Percentiles rank a stretch among this genome's conserved stretches.
Conservation (phyloP, 179 eudicot genomes). For the Patellifolia procumbens region DNA sequence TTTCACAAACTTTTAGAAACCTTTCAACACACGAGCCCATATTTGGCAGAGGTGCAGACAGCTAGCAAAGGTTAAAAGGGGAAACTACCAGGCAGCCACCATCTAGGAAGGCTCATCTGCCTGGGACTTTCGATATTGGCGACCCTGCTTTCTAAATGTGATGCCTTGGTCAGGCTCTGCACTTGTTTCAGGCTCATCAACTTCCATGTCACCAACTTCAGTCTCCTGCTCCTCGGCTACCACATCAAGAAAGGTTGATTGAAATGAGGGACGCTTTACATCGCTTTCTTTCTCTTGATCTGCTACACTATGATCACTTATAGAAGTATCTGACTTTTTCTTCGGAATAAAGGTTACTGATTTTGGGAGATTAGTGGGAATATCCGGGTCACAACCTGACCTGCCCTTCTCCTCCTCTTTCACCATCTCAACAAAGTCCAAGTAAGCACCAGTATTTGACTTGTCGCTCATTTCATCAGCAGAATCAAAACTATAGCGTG, state of each 20-base stretch:
- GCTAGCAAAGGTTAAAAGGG: background rate
- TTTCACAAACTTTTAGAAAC: background rate
- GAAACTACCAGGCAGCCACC: background rate
- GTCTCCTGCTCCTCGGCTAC: constrained; percentile 30
- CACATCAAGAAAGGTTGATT: constrained; percentile 28
- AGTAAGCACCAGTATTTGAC: constrained; percentile 27
- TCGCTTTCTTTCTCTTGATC: constrained; percentile 19
- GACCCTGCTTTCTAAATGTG: constrained; percentile 27
- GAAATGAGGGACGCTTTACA: constrained; percentile 22
- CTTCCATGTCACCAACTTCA: constrained; percentile 38
- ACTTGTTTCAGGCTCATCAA: constrained; percentile 34
- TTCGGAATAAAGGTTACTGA: constrained; percentile 43
- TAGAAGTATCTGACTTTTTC: constrained; percentile 38
- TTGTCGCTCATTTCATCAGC: constrained; percentile 33
- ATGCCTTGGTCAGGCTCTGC: constrained; percentile 10
- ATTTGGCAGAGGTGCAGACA: background rate
- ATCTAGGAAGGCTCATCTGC: constrained; percentile 28
- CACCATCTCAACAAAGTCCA: constrained; percentile 33
- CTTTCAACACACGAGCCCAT: background rate
- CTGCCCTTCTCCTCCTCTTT: constrained; percentile 19
- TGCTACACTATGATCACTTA: constrained; percentile 13
- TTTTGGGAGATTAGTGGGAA: constrained; percentile 31
- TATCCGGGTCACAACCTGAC: constrained; percentile 17
- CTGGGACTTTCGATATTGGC: constrained; percentile 38
- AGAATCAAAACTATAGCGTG: constrained; percentile 53